Base-by-base conservation (phyloP, 2,329 filamentous ascomycete species). In the Fusarium annulatum region DNA sequence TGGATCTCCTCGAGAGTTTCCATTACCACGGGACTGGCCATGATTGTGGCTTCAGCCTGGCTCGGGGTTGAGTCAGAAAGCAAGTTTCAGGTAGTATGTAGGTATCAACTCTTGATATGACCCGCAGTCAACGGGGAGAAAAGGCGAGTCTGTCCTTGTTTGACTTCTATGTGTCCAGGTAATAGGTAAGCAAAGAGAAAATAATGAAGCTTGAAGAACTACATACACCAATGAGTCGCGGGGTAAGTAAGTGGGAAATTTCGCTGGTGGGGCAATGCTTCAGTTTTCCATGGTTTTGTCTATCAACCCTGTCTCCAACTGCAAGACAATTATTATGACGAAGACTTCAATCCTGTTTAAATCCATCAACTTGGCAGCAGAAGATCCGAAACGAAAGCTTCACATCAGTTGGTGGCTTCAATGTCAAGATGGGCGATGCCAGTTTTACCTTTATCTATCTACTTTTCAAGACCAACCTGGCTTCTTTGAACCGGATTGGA, bases 1-100 rank as follows among this genome's bases (percentile, higher is more conserved):
- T 94, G 91, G 63, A 96, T 85, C 71, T 93, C 91, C 68, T 98
- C 95, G 83, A 96, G 90, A 15, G 86, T 84, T 79, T 90, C 88
- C 49, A 60, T 45, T 33, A 72, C 28, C 38, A 52, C 18, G 49
- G 72, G 43, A 56, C 59, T 51, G 23, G 81, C 81, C 80, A 82
- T 81, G 57, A 36, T 68, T 55, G 21, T 34, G 33, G 21, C n/a
- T 14, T 52, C 26, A 39, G 33, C 38, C 51, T 39, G 14, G 16
- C 11, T 28, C 12, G 4, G 21, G 19, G 9, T 34, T 39, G 10
- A 23, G 26, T 41, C 21, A 15, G 28, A 8, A 53, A 53, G 21
- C n/a, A 10, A 28, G 11, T 23, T 28, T 43, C 43, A 19, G n/a
- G 19, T 23, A 30, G 26, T 19, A 12, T 41, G n/a, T 30, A 42